A percentile compares a stretch with the other conserved stretches of the same genome.
phyloP scores from a whole-genome alignment of 192 early-diverging fungal genomes.

The Linnemannia hyalina region DNA sequence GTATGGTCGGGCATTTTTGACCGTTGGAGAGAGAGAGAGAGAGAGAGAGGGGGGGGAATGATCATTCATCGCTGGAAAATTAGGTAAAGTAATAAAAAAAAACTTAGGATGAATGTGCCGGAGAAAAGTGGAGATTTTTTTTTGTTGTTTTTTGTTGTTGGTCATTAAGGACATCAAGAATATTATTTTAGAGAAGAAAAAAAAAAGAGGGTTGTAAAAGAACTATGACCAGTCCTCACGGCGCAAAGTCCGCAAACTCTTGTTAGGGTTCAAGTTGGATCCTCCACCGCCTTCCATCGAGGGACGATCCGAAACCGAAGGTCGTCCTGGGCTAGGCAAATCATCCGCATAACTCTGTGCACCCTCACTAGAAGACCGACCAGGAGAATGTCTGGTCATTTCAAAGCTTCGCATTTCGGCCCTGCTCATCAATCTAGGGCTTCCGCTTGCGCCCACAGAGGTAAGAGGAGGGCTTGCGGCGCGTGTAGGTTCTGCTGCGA shows the following conservation, averaged over 20 bases:
- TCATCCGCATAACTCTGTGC: slow-evolving; percentile 45
- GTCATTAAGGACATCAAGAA: too few relatives aligned
- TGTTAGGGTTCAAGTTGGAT: slow-evolving; percentile 27
- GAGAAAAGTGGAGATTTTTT: too few relatives aligned
- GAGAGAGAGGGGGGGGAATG: not conserved
- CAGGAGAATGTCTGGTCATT: slow-evolving; percentile 30
- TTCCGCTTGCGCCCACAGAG: not conserved
- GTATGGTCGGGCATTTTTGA: not conserved
- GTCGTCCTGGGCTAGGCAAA: slow-evolving; percentile 12
- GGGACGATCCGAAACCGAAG: slow-evolving; percentile 26
- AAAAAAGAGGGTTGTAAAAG: not conserved
- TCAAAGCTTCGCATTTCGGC: slow-evolving; percentile 50
- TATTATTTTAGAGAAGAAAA: not conserved
- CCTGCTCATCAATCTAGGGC: slow-evolving; percentile 24
- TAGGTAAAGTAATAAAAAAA: too few relatives aligned
- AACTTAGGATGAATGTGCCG: too few relatives aligned
- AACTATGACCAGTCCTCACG: slow-evolving; percentile 47
- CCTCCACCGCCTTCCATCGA: slow-evolving; percentile 28
- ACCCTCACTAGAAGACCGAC: slow-evolving; percentile 32
- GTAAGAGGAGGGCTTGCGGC: not conserved
- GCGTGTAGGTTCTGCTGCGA: not conserved
- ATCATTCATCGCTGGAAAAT: too few relatives aligned
- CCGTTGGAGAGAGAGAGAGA: not conserved
- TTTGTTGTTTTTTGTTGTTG: too few relatives aligned
- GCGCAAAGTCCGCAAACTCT: slow-evolving; percentile 39